These are phyloP conservation scores for Xylaria longipes DNA, from an alignment of 495 filamentous ascomycete genomes.

Conservation along the genomic window DNA sequence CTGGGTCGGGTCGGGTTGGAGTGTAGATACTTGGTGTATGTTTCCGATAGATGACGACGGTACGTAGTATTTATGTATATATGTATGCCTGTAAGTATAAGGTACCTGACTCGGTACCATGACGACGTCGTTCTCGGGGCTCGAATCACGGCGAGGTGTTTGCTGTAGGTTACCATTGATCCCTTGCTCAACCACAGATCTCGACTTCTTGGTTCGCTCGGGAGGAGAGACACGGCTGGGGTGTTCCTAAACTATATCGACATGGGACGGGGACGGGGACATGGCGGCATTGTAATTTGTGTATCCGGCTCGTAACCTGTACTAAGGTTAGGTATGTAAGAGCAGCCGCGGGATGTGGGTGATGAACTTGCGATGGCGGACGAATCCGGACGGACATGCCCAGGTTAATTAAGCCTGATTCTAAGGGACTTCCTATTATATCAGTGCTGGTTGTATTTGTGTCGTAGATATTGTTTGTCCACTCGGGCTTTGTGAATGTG, in stretches of 20 bases:
- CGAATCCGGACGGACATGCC: too few relatives aligned
- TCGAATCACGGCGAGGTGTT: constrained; percentile 1
- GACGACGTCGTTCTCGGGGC: not conserved
- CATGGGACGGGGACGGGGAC: not conserved
- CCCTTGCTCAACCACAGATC: constrained; percentile 1
- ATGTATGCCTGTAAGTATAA: not conserved
- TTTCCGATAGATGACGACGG: constrained; percentile 6
- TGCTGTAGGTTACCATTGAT: constrained; percentile 8
- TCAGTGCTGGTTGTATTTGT: not conserved
- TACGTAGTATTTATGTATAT: not conserved
- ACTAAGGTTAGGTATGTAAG: too few relatives aligned
- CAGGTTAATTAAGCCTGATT: not conserved
- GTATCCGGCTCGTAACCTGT: too few relatives aligned
- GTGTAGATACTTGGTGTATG: not conserved
- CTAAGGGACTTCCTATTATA: not conserved
- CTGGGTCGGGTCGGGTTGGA: not conserved
- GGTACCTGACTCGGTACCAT: not conserved
- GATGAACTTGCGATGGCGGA: too few relatives aligned
- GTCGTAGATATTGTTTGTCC: not conserved
- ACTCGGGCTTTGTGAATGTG: too few relatives aligned
- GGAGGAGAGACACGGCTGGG: constrained; percentile 1
- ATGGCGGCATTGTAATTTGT: too few relatives aligned
- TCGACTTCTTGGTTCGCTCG: constrained; percentile 2
- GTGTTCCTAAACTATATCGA: constrained; percentile 1
- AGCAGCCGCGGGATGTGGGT: too few relatives aligned